Base-by-base conservation (phyloP, 148 eudicot genomes). In the Camellia sinensis region DNA sequence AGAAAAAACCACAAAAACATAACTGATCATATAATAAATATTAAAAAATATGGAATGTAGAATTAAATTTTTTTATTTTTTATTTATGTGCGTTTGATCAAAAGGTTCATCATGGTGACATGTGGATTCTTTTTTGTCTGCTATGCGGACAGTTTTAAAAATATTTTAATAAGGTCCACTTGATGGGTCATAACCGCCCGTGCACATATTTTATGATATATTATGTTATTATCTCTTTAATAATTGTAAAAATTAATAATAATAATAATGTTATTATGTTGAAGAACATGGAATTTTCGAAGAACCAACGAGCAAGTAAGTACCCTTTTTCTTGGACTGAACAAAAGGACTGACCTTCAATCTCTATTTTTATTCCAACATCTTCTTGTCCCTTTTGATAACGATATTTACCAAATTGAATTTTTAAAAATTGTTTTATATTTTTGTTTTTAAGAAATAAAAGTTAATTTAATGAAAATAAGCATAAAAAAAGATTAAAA, bases 71-170 rank as follows among this genome's bases (percentile, higher is more conserved):
- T 17, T 18, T 69, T 6, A 41, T 1, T 44, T 69, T 11, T 3
- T 3, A 60, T 56, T 12, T 59, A 57, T 37, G 14, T 68, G 75
- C 8, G 54, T 10, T 60, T 73, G 22, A 79, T 43, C 72, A 75
- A 67, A 81, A 68, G 62, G 40, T 46, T 77, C 76, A 78, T 83
- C 70, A 83, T 74, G 9, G 56, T 59, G 44, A 74, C 68, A 67
- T 67, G 40, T 73, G 43, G 14, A 29, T 53, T 54, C 5, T 74
- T 54, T 75, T 69, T 61, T 81, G 83, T 68, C 75, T 71, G 68
- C 73, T 66, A 56, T 59, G 78, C 21, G 80, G 45, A 21, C 62
- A 52, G 54, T 2, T 37, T 66, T 76, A 6, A 48, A 63, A 65
- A 46, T 21, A 21, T 46, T 40, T 43, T 43, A 29, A 44, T 68